Conservation (phyloP, 2,329 filamentous ascomycete genomes). For the Colletotrichum viniferum region DNA sequence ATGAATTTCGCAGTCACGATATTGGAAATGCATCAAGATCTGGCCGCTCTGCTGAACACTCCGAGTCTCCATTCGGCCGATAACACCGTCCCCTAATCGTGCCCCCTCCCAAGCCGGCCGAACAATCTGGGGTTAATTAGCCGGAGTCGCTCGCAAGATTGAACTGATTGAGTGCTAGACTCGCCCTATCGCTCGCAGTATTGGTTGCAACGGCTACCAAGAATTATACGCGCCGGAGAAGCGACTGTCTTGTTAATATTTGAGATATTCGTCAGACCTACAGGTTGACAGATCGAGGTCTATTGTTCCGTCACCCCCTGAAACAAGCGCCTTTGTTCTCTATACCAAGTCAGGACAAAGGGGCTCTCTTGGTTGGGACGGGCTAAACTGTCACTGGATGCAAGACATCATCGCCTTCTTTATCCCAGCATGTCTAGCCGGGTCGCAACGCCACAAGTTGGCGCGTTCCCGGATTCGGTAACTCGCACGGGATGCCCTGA, state of each 20-base stretch:
- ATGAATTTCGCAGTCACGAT: accelerated
- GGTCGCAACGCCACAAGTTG: background rate
- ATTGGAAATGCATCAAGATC: background rate
- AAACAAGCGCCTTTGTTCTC: background rate
- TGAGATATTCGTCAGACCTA: background rate
- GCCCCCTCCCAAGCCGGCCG: background rate
- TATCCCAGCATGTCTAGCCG: background rate
- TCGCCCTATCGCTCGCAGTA: background rate
- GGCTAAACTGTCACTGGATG: background rate
- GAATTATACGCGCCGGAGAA: background rate
- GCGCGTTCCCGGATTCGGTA: background rate
- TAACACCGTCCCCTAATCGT: background rate
- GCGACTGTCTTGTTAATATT: background rate
- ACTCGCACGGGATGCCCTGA: background rate
- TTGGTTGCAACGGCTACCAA: background rate
- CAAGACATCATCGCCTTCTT: background rate
- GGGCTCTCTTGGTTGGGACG: background rate
- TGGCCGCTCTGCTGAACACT: background rate
- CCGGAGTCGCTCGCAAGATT: background rate
- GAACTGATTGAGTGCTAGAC: background rate
- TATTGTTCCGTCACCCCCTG: background rate
- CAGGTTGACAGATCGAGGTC: background rate
- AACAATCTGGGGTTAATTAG: background rate
- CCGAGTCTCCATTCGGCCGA: background rate
- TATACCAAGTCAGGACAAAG: background rate